These are phyloP conservation scores for Hypoxylon sp. DNA, from an alignment of 2,329 filamentous ascomycete genomes.

Conservation along the genomic window DNA sequence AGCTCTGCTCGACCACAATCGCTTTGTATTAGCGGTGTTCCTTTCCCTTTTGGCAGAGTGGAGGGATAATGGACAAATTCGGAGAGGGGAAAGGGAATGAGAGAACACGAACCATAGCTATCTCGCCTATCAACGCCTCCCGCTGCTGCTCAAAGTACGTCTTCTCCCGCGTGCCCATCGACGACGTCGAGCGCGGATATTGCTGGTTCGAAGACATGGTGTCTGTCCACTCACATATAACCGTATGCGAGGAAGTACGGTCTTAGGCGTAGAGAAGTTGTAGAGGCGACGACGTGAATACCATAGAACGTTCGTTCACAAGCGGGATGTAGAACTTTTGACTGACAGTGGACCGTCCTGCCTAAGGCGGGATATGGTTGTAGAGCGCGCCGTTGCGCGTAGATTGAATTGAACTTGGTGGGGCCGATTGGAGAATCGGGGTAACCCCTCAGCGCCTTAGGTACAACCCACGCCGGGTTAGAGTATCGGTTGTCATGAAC, in stretches of 20 bases:
- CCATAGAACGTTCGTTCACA: no score
- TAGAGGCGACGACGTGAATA: no score
- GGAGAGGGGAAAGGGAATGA: background rate
- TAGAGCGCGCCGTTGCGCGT: conserved; percentile 26
- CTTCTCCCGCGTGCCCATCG: conserved; percentile 58
- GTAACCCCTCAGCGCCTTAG: conserved; percentile 16
- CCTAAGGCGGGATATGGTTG: background rate
- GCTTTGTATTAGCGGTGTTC: background rate
- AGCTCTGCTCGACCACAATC: conserved; percentile 61
- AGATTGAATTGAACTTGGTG: conserved; percentile 31
- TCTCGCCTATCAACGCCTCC: conserved; percentile 77
- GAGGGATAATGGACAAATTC: no score
- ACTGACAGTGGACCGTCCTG: no score
- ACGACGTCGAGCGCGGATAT: conserved; percentile 46
- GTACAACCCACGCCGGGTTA: background rate
- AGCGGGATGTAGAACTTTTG: background rate
- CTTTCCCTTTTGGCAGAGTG: background rate
- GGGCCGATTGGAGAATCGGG: conserved; percentile 30
- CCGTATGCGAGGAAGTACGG: no score
- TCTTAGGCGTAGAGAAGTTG: no score
- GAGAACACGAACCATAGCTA: conserved; percentile 71
- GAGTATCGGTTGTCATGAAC: no score
- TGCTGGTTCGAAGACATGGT: conserved; percentile 31
- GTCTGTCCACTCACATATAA: background rate
- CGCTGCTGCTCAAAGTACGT: conserved; percentile 83